Evolutionary conservation across 768 basidiomycete species (phyloP).

Genomic region (Tylopilus intermedius): DNA sequence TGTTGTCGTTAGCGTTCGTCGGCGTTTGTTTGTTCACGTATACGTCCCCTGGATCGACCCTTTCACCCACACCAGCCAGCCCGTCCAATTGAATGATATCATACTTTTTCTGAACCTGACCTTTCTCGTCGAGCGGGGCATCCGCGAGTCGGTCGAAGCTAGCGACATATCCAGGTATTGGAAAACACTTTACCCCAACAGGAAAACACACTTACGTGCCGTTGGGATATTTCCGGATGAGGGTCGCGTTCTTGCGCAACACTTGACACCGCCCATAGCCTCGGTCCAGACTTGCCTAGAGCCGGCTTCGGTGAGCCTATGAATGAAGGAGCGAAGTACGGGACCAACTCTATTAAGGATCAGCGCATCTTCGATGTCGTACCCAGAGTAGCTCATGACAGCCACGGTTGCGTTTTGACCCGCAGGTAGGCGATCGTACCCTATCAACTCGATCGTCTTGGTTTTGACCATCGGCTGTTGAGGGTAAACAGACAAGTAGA

Average conservation of each 20-base stretch:
- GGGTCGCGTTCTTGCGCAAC: constrained; percentile 88
- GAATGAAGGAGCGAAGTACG: constrained; percentile 4
- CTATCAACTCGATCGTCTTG: constrained; percentile 94
- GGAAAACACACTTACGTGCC: constrained; percentile 71
- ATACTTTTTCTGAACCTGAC: constrained; percentile 75
- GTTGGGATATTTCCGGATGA: constrained; percentile 94
- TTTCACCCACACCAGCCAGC: constrained; percentile 90
- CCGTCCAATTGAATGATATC: constrained; percentile 91
- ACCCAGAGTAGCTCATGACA: constrained; percentile 98
- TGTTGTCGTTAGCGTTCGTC: constrained; percentile 88
- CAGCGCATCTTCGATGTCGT: constrained; percentile 98
- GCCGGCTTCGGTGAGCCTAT: constrained; percentile 1
- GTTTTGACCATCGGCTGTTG: constrained; percentile 99
- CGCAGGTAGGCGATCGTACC: constrained; percentile 94
- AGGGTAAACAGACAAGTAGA: constrained; percentile 97
- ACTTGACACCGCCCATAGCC: constrained; percentile 99
- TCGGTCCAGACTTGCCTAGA: constrained; percentile 88
- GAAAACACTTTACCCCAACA: constrained; percentile 8
- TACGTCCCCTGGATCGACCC: constrained; percentile 87
- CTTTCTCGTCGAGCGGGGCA: constrained; percentile 81
- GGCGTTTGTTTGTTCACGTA: constrained; percentile 98
- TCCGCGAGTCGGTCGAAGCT: constrained; percentile 94
- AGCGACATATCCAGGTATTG: constrained; percentile 1
- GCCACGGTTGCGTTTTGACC: constrained; percentile 98
- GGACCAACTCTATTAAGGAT: constrained; percentile 81